These are phyloP conservation scores for Xerophyta viscosa DNA, from an alignment of 106 monocot species.

Conservation along the genomic window DNA sequence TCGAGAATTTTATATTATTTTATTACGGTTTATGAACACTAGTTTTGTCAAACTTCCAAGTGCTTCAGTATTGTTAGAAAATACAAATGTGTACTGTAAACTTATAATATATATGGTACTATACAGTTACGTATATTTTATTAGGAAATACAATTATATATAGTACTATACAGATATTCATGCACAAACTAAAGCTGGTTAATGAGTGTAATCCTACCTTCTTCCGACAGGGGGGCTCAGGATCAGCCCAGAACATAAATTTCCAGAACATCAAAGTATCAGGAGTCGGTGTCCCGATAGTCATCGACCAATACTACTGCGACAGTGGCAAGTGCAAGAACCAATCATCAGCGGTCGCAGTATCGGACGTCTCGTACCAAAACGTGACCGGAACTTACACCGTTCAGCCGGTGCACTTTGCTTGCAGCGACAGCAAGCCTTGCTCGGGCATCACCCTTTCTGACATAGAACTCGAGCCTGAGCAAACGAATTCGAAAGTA, in stretches of 20 bases:
- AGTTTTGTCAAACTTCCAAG: too few relatives aligned
- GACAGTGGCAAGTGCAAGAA: slow-evolving; percentile 24
- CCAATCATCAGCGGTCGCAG: slow-evolving; percentile 37
- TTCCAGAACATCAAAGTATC: slow-evolving; percentile 29
- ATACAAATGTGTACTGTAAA: too few relatives aligned
- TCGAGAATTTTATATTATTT: too few relatives aligned
- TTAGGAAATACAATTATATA: too few relatives aligned
- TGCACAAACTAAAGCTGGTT: too few relatives aligned
- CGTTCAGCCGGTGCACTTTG: slow-evolving; percentile 33
- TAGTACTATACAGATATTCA: too few relatives aligned
- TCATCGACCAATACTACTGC: slow-evolving; percentile 54
- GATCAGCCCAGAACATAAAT: slow-evolving; percentile 24
- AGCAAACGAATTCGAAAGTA: not conserved
- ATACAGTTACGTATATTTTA: too few relatives aligned
- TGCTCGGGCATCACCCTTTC: slow-evolving; percentile 22
- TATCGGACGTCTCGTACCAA: slow-evolving; percentile 37
- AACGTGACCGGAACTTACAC: slow-evolving; percentile 48
- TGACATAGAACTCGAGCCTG: slow-evolving; percentile 31
- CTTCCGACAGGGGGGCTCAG: slow-evolving; percentile 43
- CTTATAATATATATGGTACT: too few relatives aligned
- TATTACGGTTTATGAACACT: too few relatives aligned
- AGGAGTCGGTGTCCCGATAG: slow-evolving; percentile 30
- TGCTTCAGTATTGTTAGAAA: too few relatives aligned
- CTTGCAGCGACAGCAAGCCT: slow-evolving; percentile 39
- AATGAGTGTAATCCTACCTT: too few relatives aligned